Evolutionary conservation across 345 rosid species (phyloP), one percentile per base, ranked within the genome.

Genomic region (Cardamine chenopodiifolia): DNA sequence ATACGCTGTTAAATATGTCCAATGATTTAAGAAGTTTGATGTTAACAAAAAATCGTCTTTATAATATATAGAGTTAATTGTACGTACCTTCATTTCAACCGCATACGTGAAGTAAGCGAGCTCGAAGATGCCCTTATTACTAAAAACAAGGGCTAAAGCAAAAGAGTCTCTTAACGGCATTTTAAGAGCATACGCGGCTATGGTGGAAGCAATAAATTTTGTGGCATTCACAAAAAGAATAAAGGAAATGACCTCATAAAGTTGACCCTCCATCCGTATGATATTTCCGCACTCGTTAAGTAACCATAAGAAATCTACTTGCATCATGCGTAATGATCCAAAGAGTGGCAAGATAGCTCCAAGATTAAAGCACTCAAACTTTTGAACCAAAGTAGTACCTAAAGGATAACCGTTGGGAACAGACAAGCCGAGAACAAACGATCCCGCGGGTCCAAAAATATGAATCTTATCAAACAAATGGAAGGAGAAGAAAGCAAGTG

Each of bases 111-210:
- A 78, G 75, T 64, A 73, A 28, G 82, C 70, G 14, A 86, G 31
- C 64, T 88, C 92, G 47, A 80, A 40, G 50, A 80, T 9, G 20
- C 87, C 87, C 68, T 82, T 84, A 14, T 70, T 62, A 63, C 54
- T 52, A 76, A 83, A 59, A n/a, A 84, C 71, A 66, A 83, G 71
- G 62, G 86, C 80, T 23, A 88, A 49, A 1, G 85, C 83, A 54
- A 79, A 12, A 22, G 84, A 80, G 78, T 86, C 93, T 11, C 63
- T 81, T 8, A 54, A 68, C 28, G 88, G 90, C 82, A 88, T 79
- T 28, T 69, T 79, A 44, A 35, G 73, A 62, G 42, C 42, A 63
- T 44, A 66, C 0, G 86, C 60, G 12, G 82, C 81, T 10, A 81
- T 12, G 54, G 81, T 78, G 11, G 73, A 29, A 2, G 69, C 72